phyloP scores from a whole-genome alignment of 2,329 filamentous ascomycete species.

The Pyrenophora tritici-repentis region DNA sequence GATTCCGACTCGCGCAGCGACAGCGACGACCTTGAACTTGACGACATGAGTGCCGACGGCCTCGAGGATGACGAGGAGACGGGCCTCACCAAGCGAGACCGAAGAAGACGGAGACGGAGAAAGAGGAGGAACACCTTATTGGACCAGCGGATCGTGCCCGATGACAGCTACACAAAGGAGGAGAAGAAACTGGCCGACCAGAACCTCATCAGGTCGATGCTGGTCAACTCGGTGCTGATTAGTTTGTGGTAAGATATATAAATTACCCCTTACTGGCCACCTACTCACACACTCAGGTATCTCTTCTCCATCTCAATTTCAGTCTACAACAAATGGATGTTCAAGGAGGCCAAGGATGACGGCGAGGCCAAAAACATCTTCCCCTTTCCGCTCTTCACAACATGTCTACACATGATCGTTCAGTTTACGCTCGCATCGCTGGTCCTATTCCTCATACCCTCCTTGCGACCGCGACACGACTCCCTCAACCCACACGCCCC shows the following conservation, averaged over 20 bases:
- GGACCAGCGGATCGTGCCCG: conserved; percentile 68
- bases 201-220: conserved; percentile 69
- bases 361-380: conserved; percentile 65
- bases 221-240: conserved; percentile 81
- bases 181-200: conserved; percentile 78
- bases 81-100: conserved; percentile 76
- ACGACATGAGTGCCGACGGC: conserved; percentile 69
- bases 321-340: conserved; percentile 99
- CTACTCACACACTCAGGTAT: conserved; percentile 53
- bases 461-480: conserved; percentile 70
- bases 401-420: conserved; percentile 89
- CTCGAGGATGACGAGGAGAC: conserved; percentile 85
- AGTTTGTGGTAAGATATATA: conserved; percentile 68
- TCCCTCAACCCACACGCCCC: conserved; percentile 42
- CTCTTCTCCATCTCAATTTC: conserved; percentile 82
- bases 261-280: background rate
- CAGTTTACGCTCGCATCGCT: conserved; percentile 81
- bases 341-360: conserved; percentile 62
- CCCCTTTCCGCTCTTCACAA: conserved; percentile 92
- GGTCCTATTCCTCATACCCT: conserved; percentile 82
- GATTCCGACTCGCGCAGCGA: conserved; percentile 44
- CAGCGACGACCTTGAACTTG: conserved; percentile 61
- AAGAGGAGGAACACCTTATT: conserved; percentile 71
- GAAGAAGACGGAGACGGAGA: conserved; percentile 68
- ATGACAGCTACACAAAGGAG: conserved; percentile 64